phyloP scores from a whole-genome alignment of 306 rosid genomes.

The Dicorynia guianensis region DNA sequence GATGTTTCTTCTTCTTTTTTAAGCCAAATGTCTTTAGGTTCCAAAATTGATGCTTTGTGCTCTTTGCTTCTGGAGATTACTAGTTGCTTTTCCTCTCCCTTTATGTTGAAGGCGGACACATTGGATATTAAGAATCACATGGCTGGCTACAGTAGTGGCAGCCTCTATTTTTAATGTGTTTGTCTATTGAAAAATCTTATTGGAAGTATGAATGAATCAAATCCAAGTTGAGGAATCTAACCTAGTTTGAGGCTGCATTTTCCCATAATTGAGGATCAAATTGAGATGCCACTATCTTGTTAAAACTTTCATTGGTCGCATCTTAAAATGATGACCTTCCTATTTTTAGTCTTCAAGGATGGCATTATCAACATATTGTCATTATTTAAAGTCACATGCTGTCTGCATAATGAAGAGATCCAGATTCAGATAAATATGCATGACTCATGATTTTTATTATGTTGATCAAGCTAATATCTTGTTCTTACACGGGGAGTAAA shows the following conservation, averaged over 20 bases:
- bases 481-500: slow-evolving; percentile 37
- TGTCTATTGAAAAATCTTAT: neutral
- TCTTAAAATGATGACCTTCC: too few relatives aligned
- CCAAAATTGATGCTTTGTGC: neutral
- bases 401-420: slow-evolving; percentile 29
- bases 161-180: neutral
- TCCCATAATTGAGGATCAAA: neutral
- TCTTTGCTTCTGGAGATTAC: slow-evolving; percentile 11
- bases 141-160: neutral
- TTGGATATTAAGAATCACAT: neutral
- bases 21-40: neutral
- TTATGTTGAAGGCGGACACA: neutral
- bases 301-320: slow-evolving; percentile 9
- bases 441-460: neutral
- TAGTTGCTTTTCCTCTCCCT: neutral
- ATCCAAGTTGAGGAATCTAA: neutral
- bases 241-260: neutral
- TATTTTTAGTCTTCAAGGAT: too few relatives aligned
- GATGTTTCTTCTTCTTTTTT: neutral
- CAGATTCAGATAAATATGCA: slow-evolving; percentile 20
- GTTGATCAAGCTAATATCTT: slow-evolving; percentile 28
- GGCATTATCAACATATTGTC: too few relatives aligned
- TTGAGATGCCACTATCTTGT: neutral
- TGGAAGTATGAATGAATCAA: neutral
- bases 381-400: slow-evolving; percentile 7